Evolutionary conservation across 2,329 filamentous ascomycete species (phyloP).

Genomic region (Nigrospora sphaerica): DNA sequence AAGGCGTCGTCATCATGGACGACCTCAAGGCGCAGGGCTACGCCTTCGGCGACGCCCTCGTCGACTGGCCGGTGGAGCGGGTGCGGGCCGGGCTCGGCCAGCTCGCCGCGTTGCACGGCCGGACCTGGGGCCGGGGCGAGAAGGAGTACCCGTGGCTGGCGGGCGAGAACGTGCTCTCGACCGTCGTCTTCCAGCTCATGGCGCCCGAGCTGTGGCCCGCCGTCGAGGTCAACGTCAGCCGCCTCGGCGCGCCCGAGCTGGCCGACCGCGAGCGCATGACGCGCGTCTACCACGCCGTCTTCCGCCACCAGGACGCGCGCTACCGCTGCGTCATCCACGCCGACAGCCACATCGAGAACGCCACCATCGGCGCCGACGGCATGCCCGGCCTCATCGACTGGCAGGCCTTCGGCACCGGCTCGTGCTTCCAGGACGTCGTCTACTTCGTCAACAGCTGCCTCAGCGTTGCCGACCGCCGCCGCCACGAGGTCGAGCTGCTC

Average conservation of each 20-base stretch:
- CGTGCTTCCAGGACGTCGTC: conserved; percentile 22
- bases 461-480: conserved; percentile 18
- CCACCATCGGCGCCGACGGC: conserved; percentile 12
- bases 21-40: conserved; percentile 4
- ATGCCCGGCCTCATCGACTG: conserved; percentile 22
- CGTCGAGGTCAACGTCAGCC: conserved; percentile 1
- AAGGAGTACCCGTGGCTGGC: conserved; percentile 12
- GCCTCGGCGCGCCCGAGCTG: conserved; percentile 6
- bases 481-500: conserved; percentile 18
- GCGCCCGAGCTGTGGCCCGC: conserved; percentile 5
- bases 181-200: conserved; percentile 9
- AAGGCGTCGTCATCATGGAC: conserved; percentile 8
- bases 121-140: conserved; percentile 1
- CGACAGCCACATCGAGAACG: conserved; percentile 21
- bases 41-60: conserved; percentile 5
- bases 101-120: conserved; percentile 19
- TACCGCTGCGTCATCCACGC: conserved; percentile 21
- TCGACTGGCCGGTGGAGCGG: conserved; percentile 6
- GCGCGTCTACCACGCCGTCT: conserved; percentile 13
- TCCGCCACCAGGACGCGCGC: conserved; percentile 12
- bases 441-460: conserved; percentile 21
- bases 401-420: conserved; percentile 20
- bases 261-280: conserved; percentile 15
- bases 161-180: conserved; percentile 3
- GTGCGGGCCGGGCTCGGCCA: conserved; percentile 15